phyloP scores from a whole-genome alignment of 129 eudicot species.

The Heracleum sosnowskyi region DNA sequence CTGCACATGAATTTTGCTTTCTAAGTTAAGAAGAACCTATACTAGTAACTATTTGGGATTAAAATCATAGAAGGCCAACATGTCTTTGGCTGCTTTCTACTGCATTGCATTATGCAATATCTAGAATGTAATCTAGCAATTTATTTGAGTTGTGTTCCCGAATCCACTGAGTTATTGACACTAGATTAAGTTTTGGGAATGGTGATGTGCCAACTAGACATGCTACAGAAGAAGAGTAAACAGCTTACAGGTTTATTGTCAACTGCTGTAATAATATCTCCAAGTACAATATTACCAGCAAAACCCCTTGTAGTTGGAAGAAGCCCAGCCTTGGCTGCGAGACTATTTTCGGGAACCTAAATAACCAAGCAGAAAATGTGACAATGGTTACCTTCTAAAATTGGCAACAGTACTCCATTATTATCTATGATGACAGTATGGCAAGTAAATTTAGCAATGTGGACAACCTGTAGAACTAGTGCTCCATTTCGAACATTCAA shows the following conservation, averaged over 20 bases:
- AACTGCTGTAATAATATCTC: constrained; percentile 72
- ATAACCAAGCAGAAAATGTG: not conserved
- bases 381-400: not conserved
- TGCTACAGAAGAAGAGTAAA: constrained; percentile 5
- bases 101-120: too few species aligned
- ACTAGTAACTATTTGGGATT: too few species aligned
- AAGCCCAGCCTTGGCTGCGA: constrained; percentile 82
- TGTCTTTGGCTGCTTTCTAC: too few species aligned
- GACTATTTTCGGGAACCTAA: constrained; percentile 82
- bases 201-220: not conserved
- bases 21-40: too few species aligned
- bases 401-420: not conserved
- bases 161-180: not conserved
- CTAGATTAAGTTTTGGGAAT: not conserved
- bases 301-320: constrained; percentile 87
- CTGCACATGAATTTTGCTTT: not conserved
- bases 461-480: constrained; percentile 62
- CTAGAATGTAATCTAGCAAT: not conserved
- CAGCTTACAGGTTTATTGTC: constrained; percentile 72
- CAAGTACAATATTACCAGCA: constrained; percentile 90
- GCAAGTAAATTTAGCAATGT: not conserved
- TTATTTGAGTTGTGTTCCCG: not conserved
- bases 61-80: too few species aligned
- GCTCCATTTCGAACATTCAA: constrained; percentile 98
- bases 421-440: not conserved